Evolutionary conservation across 2,329 filamentous ascomycete genomes (phyloP).

Genomic region (Cytospora leucostoma): DNA sequence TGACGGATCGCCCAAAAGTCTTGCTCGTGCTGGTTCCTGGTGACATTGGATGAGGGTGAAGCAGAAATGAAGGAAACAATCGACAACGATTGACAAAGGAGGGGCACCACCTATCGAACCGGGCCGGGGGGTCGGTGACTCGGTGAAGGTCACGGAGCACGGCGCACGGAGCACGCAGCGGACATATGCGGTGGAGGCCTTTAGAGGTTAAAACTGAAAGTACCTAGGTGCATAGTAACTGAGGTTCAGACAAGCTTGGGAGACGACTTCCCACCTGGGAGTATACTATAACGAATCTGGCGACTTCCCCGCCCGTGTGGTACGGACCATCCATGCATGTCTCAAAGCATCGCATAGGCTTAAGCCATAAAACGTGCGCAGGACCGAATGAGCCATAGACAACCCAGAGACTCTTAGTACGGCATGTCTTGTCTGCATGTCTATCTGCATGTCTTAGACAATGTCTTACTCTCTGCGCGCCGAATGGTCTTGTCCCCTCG

Average conservation of each 20-base stretch:
- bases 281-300: not conserved
- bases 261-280: not conserved
- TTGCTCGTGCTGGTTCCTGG: not conserved
- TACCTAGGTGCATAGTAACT: no score
- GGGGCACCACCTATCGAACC: not conserved
- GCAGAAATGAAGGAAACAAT: not conserved
- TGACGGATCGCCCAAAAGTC: not conserved
- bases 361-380: slow-evolving; percentile 14
- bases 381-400: not conserved
- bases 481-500: slow-evolving; percentile 36
- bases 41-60: slow-evolving; percentile 17
- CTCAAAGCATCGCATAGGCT: not conserved
- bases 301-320: not conserved
- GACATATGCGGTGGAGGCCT: slow-evolving; percentile 9
- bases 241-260: not conserved
- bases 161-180: slow-evolving; percentile 15
- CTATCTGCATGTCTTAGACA: slow-evolving; percentile 38
- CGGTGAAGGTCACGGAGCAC: slow-evolving; percentile 9
- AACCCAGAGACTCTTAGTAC: slow-evolving; percentile 1
- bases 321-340: not conserved
- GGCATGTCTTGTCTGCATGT: slow-evolving; percentile 27
- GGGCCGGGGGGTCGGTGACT: not conserved
- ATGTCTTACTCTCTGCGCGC: slow-evolving; percentile 42
- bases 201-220: not conserved
- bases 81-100: slow-evolving; percentile 4